phyloP scores from a whole-genome alignment of 1,284 basidiomycete species.

The Papiliotrema fonsecae region DNA sequence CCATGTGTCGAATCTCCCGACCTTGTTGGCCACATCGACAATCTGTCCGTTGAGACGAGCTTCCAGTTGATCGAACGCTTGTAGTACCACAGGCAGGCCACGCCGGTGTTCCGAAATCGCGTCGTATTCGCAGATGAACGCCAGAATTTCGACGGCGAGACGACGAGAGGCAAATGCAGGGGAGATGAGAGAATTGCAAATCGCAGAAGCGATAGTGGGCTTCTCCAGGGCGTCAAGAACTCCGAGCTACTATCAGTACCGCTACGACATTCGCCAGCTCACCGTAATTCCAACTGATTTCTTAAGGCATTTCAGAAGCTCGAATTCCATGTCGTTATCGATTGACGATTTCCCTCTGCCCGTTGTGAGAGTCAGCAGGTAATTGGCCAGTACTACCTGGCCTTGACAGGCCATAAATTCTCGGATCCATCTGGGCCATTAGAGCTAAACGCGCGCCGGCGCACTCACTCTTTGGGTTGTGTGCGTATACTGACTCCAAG shows the following conservation, averaged over 20 bases:
- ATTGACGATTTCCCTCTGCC: constrained; percentile 58
- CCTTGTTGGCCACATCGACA: constrained; percentile 55
- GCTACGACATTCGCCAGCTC: no score
- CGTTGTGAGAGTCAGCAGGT: constrained; percentile 56
- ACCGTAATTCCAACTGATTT: constrained; percentile 75
- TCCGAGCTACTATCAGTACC: constrained; percentile 54
- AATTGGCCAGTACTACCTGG: constrained; percentile 78
- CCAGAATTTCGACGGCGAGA: constrained; percentile 67
- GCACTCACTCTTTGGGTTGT: constrained; percentile 67
- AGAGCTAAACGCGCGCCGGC: constrained; percentile 3
- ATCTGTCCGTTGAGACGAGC: constrained; percentile 27
- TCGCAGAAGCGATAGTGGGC: constrained; percentile 70
- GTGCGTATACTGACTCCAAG: constrained; percentile 57
- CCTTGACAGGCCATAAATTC: constrained; percentile 74
- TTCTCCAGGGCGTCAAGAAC: constrained; percentile 74
- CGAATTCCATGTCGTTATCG: constrained; percentile 75
- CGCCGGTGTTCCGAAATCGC: constrained; percentile 30
- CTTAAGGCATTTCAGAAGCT: constrained; percentile 82
- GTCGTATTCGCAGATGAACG: constrained; percentile 52
- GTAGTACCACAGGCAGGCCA: constrained; percentile 52
- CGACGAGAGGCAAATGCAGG: constrained; percentile 76
- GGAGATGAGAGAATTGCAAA: constrained; percentile 79
- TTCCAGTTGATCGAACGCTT: constrained; percentile 49
- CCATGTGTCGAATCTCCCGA: constrained; percentile 76
- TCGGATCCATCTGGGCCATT: constrained; percentile 67